A percentile compares a stretch with the other conserved stretches of the same genome.
Conservation (phyloP, 768 basidiomycete species). For the Grammothele lineata region DNA sequence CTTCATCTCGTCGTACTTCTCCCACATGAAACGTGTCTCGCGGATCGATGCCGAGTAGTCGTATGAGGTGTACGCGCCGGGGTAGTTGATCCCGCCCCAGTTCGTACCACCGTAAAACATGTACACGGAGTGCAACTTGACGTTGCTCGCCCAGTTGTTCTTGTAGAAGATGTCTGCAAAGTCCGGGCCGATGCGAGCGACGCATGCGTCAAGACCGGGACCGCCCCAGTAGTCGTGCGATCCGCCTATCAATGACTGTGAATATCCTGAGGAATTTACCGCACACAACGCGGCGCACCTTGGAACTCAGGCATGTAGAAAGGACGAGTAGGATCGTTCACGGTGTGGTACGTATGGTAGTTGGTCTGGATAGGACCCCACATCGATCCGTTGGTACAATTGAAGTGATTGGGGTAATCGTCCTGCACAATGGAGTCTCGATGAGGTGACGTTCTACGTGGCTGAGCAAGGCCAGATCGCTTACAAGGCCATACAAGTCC, state of each 20-base stretch:
- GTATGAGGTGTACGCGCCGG: slow-evolving; percentile 71
- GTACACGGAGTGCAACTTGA: slow-evolving; percentile 79
- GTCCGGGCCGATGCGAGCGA: slow-evolving; percentile 61
- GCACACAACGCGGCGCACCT: no score
- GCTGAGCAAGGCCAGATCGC: neutral
- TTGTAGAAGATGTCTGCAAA: slow-evolving; percentile 80
- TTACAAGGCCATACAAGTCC: slow-evolving; percentile 26
- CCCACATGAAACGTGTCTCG: slow-evolving; percentile 65
- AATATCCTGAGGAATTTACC: no score
- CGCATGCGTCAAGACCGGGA: slow-evolving; percentile 66
- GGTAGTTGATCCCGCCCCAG: slow-evolving; percentile 50
- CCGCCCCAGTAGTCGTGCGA: slow-evolving; percentile 82
- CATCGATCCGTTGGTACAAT: slow-evolving; percentile 65
- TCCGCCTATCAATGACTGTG: slow-evolving; percentile 51
- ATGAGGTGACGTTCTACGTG: neutral
- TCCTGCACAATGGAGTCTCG: slow-evolving; percentile 38
- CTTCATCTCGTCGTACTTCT: slow-evolving; percentile 77
- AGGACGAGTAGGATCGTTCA: slow-evolving; percentile 46
- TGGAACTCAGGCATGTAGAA: slow-evolving; percentile 62
- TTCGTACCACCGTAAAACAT: slow-evolving; percentile 63
- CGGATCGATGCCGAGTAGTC: slow-evolving; percentile 75
- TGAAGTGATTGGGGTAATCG: slow-evolving; percentile 74
- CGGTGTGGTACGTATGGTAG: slow-evolving; percentile 61
- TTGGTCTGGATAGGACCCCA: slow-evolving; percentile 63
- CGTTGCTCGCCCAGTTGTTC: slow-evolving; percentile 76